phyloP scores from a whole-genome alignment of 2,329 filamentous ascomycete genomes.

The Coniella lustricola region DNA sequence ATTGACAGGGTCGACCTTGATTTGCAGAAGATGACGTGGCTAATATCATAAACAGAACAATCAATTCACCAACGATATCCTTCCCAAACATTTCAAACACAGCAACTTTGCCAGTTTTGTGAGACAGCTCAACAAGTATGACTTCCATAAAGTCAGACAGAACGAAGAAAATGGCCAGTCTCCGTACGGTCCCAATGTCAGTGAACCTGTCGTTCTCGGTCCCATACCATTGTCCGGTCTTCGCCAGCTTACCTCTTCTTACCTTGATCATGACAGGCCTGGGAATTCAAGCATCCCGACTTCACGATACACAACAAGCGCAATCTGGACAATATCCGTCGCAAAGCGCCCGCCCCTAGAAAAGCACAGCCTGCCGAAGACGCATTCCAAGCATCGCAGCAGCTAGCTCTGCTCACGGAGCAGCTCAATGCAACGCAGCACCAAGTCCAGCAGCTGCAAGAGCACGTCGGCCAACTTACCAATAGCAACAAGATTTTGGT shows the following conservation, averaged over 20 bases:
- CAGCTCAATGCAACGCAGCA: slow-evolving; percentile 86
- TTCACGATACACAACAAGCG: slow-evolving; percentile 96
- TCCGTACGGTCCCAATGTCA: slow-evolving; percentile 71
- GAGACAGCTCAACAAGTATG: slow-evolving; percentile 92
- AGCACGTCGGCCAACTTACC: slow-evolving; percentile 72
- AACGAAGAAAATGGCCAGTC: slow-evolving; percentile 80
- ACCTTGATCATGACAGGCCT: slow-evolving; percentile 49
- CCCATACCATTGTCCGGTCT: background rate
- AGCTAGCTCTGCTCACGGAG: slow-evolving; percentile 83
- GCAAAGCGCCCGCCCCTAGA: slow-evolving; percentile 87
- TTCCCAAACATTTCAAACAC: slow-evolving; percentile 98
- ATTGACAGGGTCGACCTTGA: too few species aligned
- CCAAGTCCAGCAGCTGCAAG: slow-evolving; percentile 81
- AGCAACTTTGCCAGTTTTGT: slow-evolving; percentile 98
- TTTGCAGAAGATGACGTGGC: too few species aligned
- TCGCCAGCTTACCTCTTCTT: slow-evolving; percentile 23
- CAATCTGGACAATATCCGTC: slow-evolving; percentile 88
- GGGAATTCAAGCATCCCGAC: slow-evolving; percentile 97
- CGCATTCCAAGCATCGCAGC: slow-evolving; percentile 62
- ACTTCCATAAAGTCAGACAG: slow-evolving; percentile 95
- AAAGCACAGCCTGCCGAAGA: slow-evolving; percentile 65
- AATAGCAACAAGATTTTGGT: slow-evolving; percentile 56
- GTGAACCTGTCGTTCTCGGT: background rate
- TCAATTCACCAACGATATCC: slow-evolving; percentile 93
- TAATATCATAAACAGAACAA: slow-evolving; percentile 60